Conservation (phyloP, 176 grass and related monocot species). For the Hyparrhenia diplandra region DNA sequence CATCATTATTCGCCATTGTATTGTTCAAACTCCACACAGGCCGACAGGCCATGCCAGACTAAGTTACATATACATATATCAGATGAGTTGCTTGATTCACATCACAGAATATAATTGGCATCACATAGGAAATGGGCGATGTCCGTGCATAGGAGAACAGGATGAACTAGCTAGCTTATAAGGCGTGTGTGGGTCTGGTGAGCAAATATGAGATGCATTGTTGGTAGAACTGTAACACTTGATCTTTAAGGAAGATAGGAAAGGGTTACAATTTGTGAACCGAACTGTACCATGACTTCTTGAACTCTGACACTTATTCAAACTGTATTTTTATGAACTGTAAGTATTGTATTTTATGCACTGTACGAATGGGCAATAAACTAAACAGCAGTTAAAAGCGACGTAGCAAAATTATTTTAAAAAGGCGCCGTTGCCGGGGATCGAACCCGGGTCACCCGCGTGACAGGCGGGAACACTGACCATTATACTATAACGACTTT, state of each 20-base stretch:
- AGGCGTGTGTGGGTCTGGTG: neutral
- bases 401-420: too few species aligned
- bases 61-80: neutral
- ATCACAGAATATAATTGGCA: neutral
- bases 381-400: too few species aligned
- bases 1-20: neutral
- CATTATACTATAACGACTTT: neutral
- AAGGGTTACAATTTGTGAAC: neutral
- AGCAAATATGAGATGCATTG: neutral
- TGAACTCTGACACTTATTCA: neutral
- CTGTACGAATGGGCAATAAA: neutral
- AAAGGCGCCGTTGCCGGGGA: slow-evolving; percentile 76
- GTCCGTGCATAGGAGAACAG: neutral
- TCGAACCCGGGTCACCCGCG: slow-evolving; percentile 88
- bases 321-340: too few species aligned
- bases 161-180: neutral
- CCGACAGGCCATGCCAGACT: neutral
- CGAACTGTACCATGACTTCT: neutral
- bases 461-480: slow-evolving; percentile 74
- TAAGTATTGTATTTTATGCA: too few species aligned
- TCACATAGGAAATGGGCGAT: neutral
- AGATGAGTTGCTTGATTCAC: neutral
- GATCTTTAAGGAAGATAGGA: neutral
- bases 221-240: neutral
- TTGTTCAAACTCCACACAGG: neutral